Conservation (phyloP, 2,329 filamentous ascomycete species). For the Botrytis fragariae region DNA sequence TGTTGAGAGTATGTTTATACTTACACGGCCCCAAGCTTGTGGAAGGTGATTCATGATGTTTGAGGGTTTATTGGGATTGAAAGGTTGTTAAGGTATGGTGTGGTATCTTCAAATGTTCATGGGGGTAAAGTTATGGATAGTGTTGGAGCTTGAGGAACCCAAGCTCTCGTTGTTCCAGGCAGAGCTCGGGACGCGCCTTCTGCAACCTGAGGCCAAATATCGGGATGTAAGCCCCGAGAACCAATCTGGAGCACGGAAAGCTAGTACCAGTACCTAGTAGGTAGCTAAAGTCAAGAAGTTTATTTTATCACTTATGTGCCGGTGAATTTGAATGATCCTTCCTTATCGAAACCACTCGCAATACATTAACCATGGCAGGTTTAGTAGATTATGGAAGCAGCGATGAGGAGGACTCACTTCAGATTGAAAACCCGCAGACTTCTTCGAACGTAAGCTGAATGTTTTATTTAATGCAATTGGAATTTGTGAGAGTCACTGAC, state of each 20-base stretch:
- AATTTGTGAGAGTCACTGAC: slow-evolving; percentile 26
- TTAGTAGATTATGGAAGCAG: slow-evolving; percentile 43
- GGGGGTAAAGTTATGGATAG: slow-evolving; percentile 8
- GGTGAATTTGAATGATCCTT: neutral
- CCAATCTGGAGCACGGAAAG: neutral
- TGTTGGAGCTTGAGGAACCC: slow-evolving; percentile 20
- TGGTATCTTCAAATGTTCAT: slow-evolving; percentile 19
- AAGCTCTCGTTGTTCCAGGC: slow-evolving; percentile 20
- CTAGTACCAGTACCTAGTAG: neutral
- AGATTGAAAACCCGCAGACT: slow-evolving; percentile 23
- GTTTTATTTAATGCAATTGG: neutral
- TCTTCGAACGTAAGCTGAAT: slow-evolving; percentile 27
- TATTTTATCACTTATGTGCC: neutral
- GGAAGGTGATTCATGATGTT: slow-evolving; percentile 66
- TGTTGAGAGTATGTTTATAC: slow-evolving; percentile 36
- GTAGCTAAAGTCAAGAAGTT: neutral
- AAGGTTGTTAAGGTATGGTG: neutral
- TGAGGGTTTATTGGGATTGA: neutral
- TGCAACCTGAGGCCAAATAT: slow-evolving; percentile 16
- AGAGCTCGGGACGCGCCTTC: slow-evolving; percentile 22
- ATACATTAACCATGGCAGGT: slow-evolving; percentile 33
- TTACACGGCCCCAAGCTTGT: slow-evolving; percentile 70
- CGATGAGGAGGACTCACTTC: slow-evolving; percentile 39
- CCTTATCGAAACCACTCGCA: neutral
- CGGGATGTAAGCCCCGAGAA: neutral